Percentiles rank a stretch among this genome's conserved stretches.
Conservation (phyloP, 2,329 filamentous ascomycete genomes). For the Trichoderma hamatum region DNA sequence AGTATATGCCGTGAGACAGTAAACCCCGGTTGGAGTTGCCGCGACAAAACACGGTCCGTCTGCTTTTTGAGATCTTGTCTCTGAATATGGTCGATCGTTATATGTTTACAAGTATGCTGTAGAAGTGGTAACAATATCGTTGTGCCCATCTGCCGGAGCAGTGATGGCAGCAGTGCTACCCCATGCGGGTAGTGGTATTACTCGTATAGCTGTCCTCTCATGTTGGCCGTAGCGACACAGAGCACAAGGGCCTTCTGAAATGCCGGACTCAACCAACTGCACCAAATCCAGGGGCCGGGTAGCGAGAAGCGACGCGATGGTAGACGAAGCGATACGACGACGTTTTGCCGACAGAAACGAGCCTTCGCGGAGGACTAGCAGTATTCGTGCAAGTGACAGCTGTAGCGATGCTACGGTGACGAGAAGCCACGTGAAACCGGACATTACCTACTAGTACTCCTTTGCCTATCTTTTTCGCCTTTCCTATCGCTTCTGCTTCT, state of each 20-base stretch:
- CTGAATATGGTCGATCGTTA: neutral
- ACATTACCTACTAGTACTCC: neutral
- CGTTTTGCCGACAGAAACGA: neutral
- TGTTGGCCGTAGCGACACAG: neutral
- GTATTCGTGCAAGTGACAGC: constrained; percentile 4
- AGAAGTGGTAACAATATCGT: neutral
- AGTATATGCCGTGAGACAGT: neutral
- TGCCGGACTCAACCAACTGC: neutral
- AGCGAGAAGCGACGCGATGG: constrained; percentile 21
- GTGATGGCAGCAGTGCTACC: neutral
- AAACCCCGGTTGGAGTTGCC: constrained; percentile 18
- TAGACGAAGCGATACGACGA: constrained; percentile 7
- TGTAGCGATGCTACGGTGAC: neutral
- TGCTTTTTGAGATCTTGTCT: neutral
- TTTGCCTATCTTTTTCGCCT: neutral
- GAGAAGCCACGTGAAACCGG: constrained; percentile 11
- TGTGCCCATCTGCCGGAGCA: neutral
- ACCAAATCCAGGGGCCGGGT: constrained; percentile 24
- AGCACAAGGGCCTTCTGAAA: constrained; percentile 8
- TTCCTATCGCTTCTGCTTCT: neutral
- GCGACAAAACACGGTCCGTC: neutral
- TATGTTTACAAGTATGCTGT: neutral
- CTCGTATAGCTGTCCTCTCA: neutral
- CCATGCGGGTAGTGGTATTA: neutral
- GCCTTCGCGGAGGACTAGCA: neutral